phyloP scores from a whole-genome alignment of 106 monocot genomes.

The Hemerocallis citrina region DNA sequence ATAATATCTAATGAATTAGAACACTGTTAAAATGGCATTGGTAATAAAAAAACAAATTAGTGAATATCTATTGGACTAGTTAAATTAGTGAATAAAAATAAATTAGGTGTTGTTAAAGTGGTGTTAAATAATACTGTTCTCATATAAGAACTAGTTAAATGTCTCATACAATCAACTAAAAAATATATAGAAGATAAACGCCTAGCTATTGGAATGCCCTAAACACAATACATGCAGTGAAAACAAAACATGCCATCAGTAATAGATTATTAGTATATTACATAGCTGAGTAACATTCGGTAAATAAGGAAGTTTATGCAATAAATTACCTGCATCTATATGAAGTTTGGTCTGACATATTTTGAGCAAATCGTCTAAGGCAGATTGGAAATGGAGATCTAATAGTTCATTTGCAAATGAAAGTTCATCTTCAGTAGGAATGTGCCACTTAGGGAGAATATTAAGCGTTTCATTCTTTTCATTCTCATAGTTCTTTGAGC shows the following conservation, averaged over 20 bases:
- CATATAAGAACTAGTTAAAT: background rate
- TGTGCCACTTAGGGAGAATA: constrained; percentile 74
- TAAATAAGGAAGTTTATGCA: background rate
- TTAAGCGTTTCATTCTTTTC: constrained; percentile 17
- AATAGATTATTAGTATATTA: background rate
- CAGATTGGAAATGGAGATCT: constrained; percentile 59
- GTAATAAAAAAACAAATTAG: too few relatives aligned
- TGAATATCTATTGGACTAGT: too few relatives aligned
- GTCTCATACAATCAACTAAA: background rate
- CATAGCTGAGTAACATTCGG: too few relatives aligned
- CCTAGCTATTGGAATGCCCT: background rate
- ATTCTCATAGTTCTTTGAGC: constrained; percentile 45
- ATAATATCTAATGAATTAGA: too few relatives aligned
- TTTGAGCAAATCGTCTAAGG: constrained; percentile 61
- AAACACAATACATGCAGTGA: background rate
- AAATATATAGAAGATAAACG: background rate
- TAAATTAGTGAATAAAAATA: too few relatives aligned
- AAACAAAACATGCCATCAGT: background rate
- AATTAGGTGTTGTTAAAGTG: background rate
- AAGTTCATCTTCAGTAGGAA: constrained; percentile 61
- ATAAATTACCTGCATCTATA: constrained; percentile 71
- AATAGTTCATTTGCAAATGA: constrained; percentile 87
- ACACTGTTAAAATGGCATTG: too few relatives aligned
- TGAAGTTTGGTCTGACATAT: constrained; percentile 69
- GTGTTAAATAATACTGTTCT: background rate